These are phyloP conservation scores for Elsinoe perseae DNA, from an alignment of 2,329 filamentous ascomycete species.

Conservation along the genomic window DNA sequence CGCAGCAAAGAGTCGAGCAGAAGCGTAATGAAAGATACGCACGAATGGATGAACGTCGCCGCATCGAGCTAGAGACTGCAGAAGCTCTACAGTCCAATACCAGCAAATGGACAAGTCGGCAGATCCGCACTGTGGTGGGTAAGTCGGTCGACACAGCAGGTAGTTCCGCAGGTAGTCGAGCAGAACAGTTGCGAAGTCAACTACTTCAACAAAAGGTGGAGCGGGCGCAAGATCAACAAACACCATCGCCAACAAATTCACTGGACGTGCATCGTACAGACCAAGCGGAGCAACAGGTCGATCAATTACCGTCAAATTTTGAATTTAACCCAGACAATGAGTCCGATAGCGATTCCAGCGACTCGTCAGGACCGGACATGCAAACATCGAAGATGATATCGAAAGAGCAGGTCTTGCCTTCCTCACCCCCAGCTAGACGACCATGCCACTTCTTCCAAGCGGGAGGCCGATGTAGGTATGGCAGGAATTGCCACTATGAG, in stretches of 20 bases:
- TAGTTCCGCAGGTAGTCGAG: background rate
- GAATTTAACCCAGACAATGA: conserved; percentile 23
- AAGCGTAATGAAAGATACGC: conserved; percentile 30
- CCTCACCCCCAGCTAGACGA: conserved; percentile 14
- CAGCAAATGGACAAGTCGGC: conserved; percentile 18
- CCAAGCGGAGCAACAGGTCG: too few species aligned
- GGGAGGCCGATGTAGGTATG: conserved; percentile 29
- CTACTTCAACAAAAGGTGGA: background rate
- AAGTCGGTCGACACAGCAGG: background rate
- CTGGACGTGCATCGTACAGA: too few species aligned
- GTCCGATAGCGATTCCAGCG: conserved; percentile 24
- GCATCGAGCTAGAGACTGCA: conserved; percentile 25
- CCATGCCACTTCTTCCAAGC: conserved; percentile 28
- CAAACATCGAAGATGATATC: conserved; percentile 30
- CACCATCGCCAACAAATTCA: too few species aligned
- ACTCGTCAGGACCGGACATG: conserved; percentile 33
- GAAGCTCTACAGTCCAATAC: background rate
- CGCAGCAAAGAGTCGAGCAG: conserved; percentile 59
- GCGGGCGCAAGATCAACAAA: background rate
- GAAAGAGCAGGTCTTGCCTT: conserved; percentile 15
- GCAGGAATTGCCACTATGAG: conserved; percentile 27
- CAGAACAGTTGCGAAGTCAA: background rate
- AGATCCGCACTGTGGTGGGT: background rate
- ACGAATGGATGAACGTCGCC: conserved; percentile 23
- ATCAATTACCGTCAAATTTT: conserved; percentile 19